Evolutionary conservation across 1,139 yeast genomes (phyloP).

Genomic region (Kluyveromyces sp.): DNA sequence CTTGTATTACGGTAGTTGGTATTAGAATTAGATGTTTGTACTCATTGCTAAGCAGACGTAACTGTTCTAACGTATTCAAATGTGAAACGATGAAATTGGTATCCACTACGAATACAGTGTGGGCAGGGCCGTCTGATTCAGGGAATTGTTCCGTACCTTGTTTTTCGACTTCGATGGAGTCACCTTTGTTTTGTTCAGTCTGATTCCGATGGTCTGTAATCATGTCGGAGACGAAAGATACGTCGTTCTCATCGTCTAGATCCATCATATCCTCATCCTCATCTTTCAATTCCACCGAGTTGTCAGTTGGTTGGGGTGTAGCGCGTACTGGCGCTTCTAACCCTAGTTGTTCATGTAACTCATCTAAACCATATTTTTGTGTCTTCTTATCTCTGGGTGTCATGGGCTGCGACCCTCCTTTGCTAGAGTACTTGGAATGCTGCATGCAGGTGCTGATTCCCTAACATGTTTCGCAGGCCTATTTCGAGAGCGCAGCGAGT

Average conservation of each 20-base stretch:
- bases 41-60: constrained; percentile 37
- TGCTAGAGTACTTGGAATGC: constrained; percentile 1
- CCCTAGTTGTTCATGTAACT: constrained; percentile 3
- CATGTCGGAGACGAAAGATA: constrained; percentile 40
- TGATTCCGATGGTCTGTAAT: constrained; percentile 26
- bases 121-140: background rate
- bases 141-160: background rate
- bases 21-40: constrained; percentile 50
- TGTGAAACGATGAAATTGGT: constrained; percentile 74
- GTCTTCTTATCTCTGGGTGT: background rate
- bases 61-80: constrained; percentile 45
- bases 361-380: constrained; percentile 5
- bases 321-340: no score
- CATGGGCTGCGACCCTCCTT: background rate
- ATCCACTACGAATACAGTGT: constrained; percentile 51
- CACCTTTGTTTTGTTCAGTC: background rate
- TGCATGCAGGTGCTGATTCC: background rate
- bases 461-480: background rate
- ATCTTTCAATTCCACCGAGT: constrained; percentile 20
- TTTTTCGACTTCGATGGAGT: background rate
- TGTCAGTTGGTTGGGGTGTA: constrained; percentile 1
- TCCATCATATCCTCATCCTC: constrained; percentile 48
- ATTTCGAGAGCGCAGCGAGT: no score
- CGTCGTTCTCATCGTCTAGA: constrained; percentile 43
- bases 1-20: constrained; percentile 65